phyloP scores from a whole-genome alignment of 164 flowering plant genomes.

The Vitis riparia region DNA sequence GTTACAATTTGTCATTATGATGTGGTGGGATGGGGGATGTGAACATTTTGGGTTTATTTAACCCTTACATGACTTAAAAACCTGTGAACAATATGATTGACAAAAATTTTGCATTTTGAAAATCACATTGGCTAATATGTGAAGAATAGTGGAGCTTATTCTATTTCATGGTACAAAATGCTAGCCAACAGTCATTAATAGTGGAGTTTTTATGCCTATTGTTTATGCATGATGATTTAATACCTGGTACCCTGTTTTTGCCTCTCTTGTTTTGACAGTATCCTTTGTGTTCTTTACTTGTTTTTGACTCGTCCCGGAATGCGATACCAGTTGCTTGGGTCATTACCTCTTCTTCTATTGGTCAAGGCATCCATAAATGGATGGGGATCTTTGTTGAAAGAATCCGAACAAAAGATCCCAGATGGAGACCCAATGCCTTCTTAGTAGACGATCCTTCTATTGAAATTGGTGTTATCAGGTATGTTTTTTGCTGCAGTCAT shows the following conservation, averaged over 20 bases:
- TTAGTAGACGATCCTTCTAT: constrained; percentile 48
- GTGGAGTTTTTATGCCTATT: neutral
- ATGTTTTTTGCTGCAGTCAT: neutral
- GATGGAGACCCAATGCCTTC: constrained; percentile 47
- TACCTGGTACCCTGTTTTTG: neutral
- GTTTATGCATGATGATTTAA: neutral
- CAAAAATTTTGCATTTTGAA: too few species aligned
- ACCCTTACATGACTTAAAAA: neutral
- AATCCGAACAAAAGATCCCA: constrained; percentile 37
- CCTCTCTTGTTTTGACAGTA: constrained; percentile 28
- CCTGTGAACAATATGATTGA: neutral
- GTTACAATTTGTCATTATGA: too few species aligned
- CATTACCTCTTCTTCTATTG: constrained; percentile 34
- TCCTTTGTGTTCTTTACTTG: constrained; percentile 43
- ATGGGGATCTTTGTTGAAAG: constrained; percentile 42
- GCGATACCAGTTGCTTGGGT: constrained; percentile 68
- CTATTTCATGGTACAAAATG: neutral
- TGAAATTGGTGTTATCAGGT: constrained; percentile 38
- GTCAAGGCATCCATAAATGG: constrained; percentile 38
- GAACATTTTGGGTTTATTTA: neutral
- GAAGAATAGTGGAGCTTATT: neutral
- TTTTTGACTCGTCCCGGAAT: constrained; percentile 48
- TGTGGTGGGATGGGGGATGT: too few species aligned
- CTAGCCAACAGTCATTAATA: neutral
- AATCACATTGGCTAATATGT: neutral